These are phyloP conservation scores for Paecilomyces fulvus DNA, from an alignment of 2,329 filamentous ascomycete species.

Conservation along the genomic window DNA sequence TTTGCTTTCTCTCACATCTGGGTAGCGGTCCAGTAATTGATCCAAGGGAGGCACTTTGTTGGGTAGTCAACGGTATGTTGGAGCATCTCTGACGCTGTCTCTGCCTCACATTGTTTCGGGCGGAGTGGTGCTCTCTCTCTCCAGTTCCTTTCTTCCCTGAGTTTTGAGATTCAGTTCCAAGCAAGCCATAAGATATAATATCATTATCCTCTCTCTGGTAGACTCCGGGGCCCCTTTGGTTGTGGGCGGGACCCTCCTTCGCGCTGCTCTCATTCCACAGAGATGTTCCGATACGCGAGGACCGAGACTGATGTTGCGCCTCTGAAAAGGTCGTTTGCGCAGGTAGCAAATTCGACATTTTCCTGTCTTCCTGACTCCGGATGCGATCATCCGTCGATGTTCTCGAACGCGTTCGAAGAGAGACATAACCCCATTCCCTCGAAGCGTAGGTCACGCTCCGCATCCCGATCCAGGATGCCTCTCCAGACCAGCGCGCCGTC, in stretches of 20 bases:
- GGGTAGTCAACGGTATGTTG: not conserved
- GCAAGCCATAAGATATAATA: not conserved
- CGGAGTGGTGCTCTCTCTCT: not conserved
- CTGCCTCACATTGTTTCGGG: not conserved
- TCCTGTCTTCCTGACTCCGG: slow-evolving; percentile 17
- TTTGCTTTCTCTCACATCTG: not conserved
- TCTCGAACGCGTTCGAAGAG: slow-evolving; percentile 16
- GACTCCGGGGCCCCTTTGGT: not conserved
- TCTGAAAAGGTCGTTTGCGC: slow-evolving; percentile 32
- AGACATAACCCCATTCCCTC: slow-evolving; percentile 18
- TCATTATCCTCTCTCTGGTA: slow-evolving; percentile 1
- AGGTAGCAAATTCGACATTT: slow-evolving; percentile 29
- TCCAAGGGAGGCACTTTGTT: not conserved
- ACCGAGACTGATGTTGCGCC: slow-evolving; percentile 22
- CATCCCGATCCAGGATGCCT: slow-evolving; percentile 25
- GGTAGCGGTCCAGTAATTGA: not conserved
- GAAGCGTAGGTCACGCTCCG: slow-evolving; percentile 19
- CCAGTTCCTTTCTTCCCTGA: not conserved
- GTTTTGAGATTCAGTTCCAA: not conserved
- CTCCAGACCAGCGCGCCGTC: slow-evolving; percentile 33
- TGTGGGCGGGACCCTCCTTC: not conserved
- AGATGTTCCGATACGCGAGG: slow-evolving; percentile 8
- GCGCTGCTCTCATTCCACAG: slow-evolving; percentile 11
- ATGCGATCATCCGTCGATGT: slow-evolving; percentile 18
- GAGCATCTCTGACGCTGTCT: not conserved